Evolutionary conservation across 2,329 filamentous ascomycete genomes (phyloP), one percentile per base, ranked within the genome.

Genomic region (Myrmaecium sp.): DNA sequence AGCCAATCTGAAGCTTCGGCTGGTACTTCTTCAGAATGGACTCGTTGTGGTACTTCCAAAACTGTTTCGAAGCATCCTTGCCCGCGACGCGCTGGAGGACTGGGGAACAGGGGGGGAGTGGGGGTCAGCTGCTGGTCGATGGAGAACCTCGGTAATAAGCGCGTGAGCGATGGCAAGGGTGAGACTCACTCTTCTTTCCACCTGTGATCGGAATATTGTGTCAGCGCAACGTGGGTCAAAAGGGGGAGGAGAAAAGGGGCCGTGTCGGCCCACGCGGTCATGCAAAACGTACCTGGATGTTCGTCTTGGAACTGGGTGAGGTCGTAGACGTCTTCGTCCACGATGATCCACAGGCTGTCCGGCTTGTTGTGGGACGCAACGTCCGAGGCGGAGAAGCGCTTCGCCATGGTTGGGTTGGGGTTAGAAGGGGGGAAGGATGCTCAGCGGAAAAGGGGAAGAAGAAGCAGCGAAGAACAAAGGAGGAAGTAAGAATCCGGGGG

Each of bases 301-400:
- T 62, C 58, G 16, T 62, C 55, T 35, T 60, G 56, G 39, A 62
- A 64, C 35, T 57, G 83, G 41, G 83, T 92, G 43, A 95, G 52
- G 49, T 98, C 86, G 55, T 93, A 95, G 39, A 95, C 86, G 54
- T 95, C 86, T 43, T 84, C 78, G 40, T 95, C 86, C 39, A 95
- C 73, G 37, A 91, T 70, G 46, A 95, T 80, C 70, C 74, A 95
- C 34, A 94, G 64, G 49, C 74, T 75, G 46, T 82, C 72, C 23
- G 74, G 55, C 60, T 86, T 93, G 65, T 82, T 93, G 57, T 95
- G 84, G 57, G 78, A 72, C 49, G 84, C 74, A 36, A 98, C 86
- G 51, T 94, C 84, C 60, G 68, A 68, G 38, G 73, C 65, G 29
- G 74, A 77, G 52, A 93, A 94, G 16, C 69, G 76, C 58, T 89